Base-by-base conservation (phyloP, 306 rosid genomes). In the Sesbania bispinosa region DNA sequence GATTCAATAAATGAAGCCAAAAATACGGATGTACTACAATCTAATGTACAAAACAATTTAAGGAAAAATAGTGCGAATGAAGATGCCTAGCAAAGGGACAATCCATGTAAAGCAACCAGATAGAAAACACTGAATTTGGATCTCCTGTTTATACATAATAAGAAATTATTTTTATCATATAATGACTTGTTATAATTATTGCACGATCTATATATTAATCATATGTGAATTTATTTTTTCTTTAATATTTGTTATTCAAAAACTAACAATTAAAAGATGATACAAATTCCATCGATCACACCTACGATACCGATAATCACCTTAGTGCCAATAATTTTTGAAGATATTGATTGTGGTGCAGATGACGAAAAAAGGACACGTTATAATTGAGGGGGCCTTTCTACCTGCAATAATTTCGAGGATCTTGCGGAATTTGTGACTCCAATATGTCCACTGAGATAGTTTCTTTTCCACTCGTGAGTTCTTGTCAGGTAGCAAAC, bases 361-460 rank as follows among this genome's bases (percentile, higher is more conserved):
- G 64, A 62, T 69, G 79, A 60, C 6, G 67, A 33, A 48, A 62
- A 81, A 73, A 77, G 67, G 76, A 71, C 67, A 61, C 18, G 68
- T 16, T 77, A 73, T 82, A 68, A 60, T 77, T 67, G 80, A 72
- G 62, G 64, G 66, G 58, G 67, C 33, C 61, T 60, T 66, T 78
- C 63, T 63, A 62, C 4, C 10, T 64, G 69, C 79, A 82, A 79
- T 79, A 50, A 78, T 82, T 75, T 64, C 2, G 79, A 79, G 79
- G 76, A 65, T 79, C 71, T 75, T 66, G 70, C 78, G 76, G 83
- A 82, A 75, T 79, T 48, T 82, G 83, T 69, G 83, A 82, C 72
- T 82, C 67, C 33, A 41, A 74, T 62, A 38, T 78, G 63, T 69
- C 83, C 86, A 74, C 76, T 50, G 10, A 51, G 35, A 54, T 62